Evolutionary conservation across 179 eudicot species (phyloP), one percentile per base, ranked within the genome.

Genomic region (Spergularia azorica): DNA sequence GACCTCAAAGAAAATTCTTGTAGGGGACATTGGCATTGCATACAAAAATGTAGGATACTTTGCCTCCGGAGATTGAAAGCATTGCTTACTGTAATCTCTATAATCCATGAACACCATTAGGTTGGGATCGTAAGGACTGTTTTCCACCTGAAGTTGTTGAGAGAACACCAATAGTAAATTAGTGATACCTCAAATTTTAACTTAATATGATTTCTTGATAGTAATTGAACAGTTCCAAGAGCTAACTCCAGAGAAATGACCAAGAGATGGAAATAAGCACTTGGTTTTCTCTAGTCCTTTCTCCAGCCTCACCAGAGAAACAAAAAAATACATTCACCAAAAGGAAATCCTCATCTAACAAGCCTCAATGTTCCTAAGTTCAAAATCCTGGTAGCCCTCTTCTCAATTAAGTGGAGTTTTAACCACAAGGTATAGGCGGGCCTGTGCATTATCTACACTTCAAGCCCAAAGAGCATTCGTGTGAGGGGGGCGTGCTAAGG

Each of bases 81-180:
- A 84, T 69, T 81, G 84, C 79, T 89, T 86, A 68, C 71, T 74
- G 84, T 82, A 86, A 80, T 94, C 94, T 86, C 98, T 88, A 71
- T 94, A 94, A 81, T 94, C 98, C 98, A 94, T 94, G 87, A 94
- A 94, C 73, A 94, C 98, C 98, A 94, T 94, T 81, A 94, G 72
- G 73, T 79, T 87, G 70, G 97, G 97, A 66, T 94, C 97, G 83
- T 89, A 94, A 61, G 97, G 97, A 83, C 88, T 84, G 80, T 79
- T 88, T 87, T 91, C 97, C 73, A 94, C 98, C 98, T 94, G 88
- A 73, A 72, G 74, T 81, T 36, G 32, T 5, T 21, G 41, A 76
- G 46, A 26, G 46, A 21, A 55, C 71, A 66, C 12, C 12, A 51
- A 58, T 26, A 58, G 58, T 59, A 38, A 66, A 51, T 46, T 26